These are phyloP conservation scores for Pseudogymnoascus sp. DNA, from an alignment of 2,329 filamentous ascomycete species.

Conservation along the genomic window DNA sequence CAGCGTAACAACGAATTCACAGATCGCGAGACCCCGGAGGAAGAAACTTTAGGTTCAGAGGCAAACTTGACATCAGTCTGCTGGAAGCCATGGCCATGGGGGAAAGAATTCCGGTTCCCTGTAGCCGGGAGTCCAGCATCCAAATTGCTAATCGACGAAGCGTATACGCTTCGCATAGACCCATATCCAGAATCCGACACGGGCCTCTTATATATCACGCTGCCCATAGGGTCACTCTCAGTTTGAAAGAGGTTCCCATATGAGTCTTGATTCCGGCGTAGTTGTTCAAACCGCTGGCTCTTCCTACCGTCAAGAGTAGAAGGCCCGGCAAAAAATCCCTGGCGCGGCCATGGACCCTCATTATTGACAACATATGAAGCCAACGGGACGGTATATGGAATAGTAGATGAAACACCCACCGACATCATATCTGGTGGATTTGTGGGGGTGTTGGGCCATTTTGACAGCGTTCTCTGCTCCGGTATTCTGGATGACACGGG, in stretches of 20 bases:
- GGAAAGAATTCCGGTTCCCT: constrained; percentile 24
- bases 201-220: constrained; percentile 23
- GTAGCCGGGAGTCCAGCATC: constrained; percentile 25
- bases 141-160: constrained; percentile 26
- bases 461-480: not conserved
- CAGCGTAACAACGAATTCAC: constrained; percentile 29
- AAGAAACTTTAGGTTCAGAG: constrained; percentile 12
- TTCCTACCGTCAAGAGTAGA: not conserved
- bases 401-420: constrained; percentile 3
- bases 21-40: constrained; percentile 13
- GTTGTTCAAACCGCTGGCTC: not conserved
- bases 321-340: not conserved
- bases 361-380: not conserved
- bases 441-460: not conserved
- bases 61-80: constrained; percentile 13
- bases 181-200: constrained; percentile 32
- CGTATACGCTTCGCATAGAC: constrained; percentile 26
- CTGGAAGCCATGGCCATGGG: constrained; percentile 21
- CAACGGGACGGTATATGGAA: not conserved
- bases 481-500: not conserved
- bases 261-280: not conserved
- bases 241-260: not conserved
- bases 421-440: not conserved
- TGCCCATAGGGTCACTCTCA: constrained; percentile 8
- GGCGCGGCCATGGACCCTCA: not conserved